Conservation (phyloP, 768 basidiomycete species). For the Scleroderma citrinum region DNA sequence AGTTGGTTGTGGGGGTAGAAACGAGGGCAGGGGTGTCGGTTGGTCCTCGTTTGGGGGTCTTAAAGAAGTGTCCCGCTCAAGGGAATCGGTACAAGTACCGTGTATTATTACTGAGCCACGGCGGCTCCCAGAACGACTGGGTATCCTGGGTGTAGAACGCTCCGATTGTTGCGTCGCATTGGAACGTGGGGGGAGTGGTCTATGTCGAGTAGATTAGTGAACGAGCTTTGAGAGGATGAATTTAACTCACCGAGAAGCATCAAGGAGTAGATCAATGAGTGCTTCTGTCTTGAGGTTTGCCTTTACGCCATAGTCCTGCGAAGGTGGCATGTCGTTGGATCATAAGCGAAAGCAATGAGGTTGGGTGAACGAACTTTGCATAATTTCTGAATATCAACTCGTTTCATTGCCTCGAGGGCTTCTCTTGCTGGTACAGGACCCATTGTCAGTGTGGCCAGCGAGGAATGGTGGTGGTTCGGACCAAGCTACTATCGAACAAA, state of each 20-base stretch:
- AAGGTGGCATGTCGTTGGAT: conserved; percentile 11
- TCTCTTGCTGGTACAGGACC: conserved; percentile 40
- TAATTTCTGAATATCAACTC: conserved; percentile 49
- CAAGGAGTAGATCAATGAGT: conserved; percentile 67
- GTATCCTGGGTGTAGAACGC: conserved; percentile 30
- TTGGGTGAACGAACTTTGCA: conserved; percentile 45
- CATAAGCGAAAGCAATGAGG: conserved; percentile 9
- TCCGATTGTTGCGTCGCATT: conserved; percentile 15
- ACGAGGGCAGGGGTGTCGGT: conserved; percentile 8
- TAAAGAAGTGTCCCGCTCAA: conserved; percentile 18
- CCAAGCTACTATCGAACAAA: conserved; percentile 42
- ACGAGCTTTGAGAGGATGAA: conserved; percentile 29
- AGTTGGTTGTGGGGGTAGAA: conserved; percentile 23
- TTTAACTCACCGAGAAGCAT: conserved; percentile 38
- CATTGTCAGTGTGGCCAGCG: conserved; percentile 18
- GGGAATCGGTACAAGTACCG: conserved; percentile 40
- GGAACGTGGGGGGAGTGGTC: conserved; percentile 20
- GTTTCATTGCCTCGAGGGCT: conserved; percentile 48
- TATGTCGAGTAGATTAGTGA: conserved; percentile 25
- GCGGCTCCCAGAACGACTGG: conserved; percentile 22
- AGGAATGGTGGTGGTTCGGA: conserved; percentile 34
- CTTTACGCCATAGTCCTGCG: conserved; percentile 71
- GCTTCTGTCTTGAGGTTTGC: conserved; percentile 80
- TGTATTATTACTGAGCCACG: conserved; percentile 34
- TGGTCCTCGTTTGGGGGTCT: conserved; percentile 11